These are phyloP conservation scores for Ascochyta fabae DNA, from an alignment of 2,329 filamentous ascomycete genomes.

Conservation along the genomic window DNA sequence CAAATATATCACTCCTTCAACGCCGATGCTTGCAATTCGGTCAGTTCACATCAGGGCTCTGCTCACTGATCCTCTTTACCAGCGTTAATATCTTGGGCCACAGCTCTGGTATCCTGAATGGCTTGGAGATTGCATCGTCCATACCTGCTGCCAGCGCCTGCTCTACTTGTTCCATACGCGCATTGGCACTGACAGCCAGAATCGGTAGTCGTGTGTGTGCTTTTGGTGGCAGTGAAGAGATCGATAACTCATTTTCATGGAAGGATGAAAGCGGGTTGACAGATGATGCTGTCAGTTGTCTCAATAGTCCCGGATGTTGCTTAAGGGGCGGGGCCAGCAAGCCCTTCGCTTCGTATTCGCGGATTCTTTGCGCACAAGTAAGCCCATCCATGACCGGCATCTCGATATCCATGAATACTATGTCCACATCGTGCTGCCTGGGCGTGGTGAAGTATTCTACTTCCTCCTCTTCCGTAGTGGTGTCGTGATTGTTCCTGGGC, in stretches of 20 bases:
- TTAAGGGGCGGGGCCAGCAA: slow-evolving; percentile 18
- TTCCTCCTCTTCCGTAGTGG: neutral
- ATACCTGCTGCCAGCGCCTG: slow-evolving; percentile 40
- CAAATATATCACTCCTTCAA: neutral
- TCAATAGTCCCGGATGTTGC: neutral
- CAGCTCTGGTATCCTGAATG: slow-evolving; percentile 33
- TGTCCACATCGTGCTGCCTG: slow-evolving; percentile 26
- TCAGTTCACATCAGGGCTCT: neutral
- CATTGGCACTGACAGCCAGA: slow-evolving; percentile 46
- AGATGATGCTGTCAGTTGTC: slow-evolving; percentile 2
- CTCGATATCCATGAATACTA: slow-evolving; percentile 44
- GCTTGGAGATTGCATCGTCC: slow-evolving; percentile 40
- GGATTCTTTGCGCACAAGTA: slow-evolving; percentile 37
- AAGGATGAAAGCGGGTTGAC: slow-evolving; percentile 3
- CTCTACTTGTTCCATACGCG: slow-evolving; percentile 41
- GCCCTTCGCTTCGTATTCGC: slow-evolving; percentile 35
- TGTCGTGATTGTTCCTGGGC: neutral
- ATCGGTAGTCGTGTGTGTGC: slow-evolving; percentile 31
- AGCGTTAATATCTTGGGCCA: slow-evolving; percentile 27
- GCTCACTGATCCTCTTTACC: slow-evolving; percentile 10
- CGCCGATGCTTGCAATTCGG: neutral
- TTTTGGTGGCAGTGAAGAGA: neutral
- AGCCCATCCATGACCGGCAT: slow-evolving; percentile 48
- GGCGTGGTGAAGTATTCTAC: neutral
- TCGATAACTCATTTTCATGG: neutral